Evolutionary conservation across 169 alveolate species (phyloP).

Genomic region (Cryptosporidium tyzzeri): DNA sequence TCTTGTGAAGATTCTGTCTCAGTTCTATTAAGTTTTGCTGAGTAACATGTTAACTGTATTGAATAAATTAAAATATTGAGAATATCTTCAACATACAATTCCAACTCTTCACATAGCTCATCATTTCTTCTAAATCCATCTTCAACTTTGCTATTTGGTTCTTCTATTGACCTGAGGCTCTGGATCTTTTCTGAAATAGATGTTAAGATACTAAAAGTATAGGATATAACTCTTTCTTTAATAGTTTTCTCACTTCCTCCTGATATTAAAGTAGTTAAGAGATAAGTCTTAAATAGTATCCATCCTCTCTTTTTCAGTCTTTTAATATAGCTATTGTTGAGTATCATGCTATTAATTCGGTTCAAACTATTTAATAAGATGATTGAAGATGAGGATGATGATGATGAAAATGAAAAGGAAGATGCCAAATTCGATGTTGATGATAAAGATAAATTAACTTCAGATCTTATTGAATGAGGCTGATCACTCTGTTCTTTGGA

Average conservation of each 20-base stretch:
- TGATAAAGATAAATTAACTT: not conserved
- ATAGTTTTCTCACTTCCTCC: not conserved
- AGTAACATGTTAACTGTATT: conserved; percentile 55
- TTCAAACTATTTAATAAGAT: not conserved
- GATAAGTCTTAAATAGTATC: conserved; percentile 49
- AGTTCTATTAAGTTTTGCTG: conserved; percentile 13
- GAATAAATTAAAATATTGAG: conserved; percentile 36
- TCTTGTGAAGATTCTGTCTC: not conserved
- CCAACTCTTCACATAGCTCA: conserved; percentile 19
- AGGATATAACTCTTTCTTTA: conserved; percentile 23
- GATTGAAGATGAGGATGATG: conserved; percentile 37
- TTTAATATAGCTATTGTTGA: conserved; percentile 7
- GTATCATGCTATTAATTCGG: conserved; percentile 1
- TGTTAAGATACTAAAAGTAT: conserved; percentile 20
- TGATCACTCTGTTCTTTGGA: not conserved
- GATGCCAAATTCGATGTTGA: not conserved
- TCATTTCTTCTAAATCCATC: not conserved
- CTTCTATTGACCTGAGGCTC: not conserved
- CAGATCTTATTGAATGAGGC: not conserved
- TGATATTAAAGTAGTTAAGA: conserved; percentile 20
- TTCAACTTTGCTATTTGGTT: not conserved
- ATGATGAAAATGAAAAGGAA: conserved; percentile 34
- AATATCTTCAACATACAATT: conserved; percentile 43
- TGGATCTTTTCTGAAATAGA: conserved; percentile 15
- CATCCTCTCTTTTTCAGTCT: conserved; percentile 53